Base-by-base conservation (phyloP, 495 filamentous ascomycete genomes). In the Lepraria neglecta region DNA sequence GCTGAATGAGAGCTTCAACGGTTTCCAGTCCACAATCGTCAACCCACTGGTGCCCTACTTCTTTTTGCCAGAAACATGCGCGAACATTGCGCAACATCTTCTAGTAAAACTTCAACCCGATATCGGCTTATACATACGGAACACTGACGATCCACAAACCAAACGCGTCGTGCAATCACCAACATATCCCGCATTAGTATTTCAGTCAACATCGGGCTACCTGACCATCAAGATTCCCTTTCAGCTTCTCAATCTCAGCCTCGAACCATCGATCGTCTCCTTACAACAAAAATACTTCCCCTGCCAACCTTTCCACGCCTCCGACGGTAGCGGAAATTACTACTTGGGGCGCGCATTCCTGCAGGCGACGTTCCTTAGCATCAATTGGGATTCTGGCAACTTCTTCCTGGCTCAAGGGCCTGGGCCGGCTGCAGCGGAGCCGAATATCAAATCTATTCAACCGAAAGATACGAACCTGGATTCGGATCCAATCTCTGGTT, bases 301-400 rank as follows among this genome's bases (percentile, higher is more conserved):
- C 21, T 82, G 79, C 57, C 69, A 74, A 38, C 72, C 73, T 1
- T 69, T 63, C 21, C 55, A 58, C 11, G 44, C 17, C 15, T 7
- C 68, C 14, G 54, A 48, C 1, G 30, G 30, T 35, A 38, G 60
- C 33, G 56, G 55, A 27, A 10, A 42, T 17, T 45, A 19, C 9
- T 80, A 71, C 48, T 75, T 84, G 35, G 82, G 81, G 3, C 73
- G 82, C 28, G 74, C 81, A 3, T 84, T 85, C 56, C 63, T 84
- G n/a, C 82, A 85, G 64, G 80, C 79, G 24, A 78, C 81, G 11
- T 83, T 84, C 59, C 58, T 82, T 1, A 80, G 78, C 15, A 71
- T 74, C 3, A 80, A 82, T 67, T 81, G 75, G 73, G 70, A 60
- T 31, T 59, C 67, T 17, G 71, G 74, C 12, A 69, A 65, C n/a